Percentiles rank a stretch among this genome's conserved stretches.
These are phyloP conservation scores for Gremmenia infestans DNA, from an alignment of 2,329 filamentous ascomycete species.

Conservation along the genomic window DNA sequence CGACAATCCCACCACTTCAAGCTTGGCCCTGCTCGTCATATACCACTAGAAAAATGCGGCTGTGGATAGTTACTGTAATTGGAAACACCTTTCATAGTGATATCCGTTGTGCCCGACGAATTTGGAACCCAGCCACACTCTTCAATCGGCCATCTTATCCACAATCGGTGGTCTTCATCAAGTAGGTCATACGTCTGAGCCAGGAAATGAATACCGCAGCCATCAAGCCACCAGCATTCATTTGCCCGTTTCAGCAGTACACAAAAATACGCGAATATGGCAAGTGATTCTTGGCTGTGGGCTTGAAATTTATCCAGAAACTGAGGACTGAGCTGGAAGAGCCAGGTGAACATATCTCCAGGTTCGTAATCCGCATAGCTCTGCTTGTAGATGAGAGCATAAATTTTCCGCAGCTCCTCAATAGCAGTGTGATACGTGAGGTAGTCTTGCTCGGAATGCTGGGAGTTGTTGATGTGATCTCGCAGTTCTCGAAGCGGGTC, in stretches of 20 bases:
- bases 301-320: conserved; percentile 34
- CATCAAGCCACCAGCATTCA: conserved; percentile 35
- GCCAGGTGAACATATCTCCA: conserved; percentile 38
- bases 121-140: conserved; percentile 21
- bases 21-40: background rate
- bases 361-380: conserved; percentile 29
- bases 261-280: conserved; percentile 35
- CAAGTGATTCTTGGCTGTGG: conserved; percentile 32
- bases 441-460: conserved; percentile 8
- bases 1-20: background rate
- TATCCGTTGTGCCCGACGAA: background rate
- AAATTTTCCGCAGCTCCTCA: conserved; percentile 32
- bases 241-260: conserved; percentile 33
- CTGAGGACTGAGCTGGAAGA: conserved; percentile 34
- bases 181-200: conserved; percentile 30
- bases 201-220: conserved; percentile 34
- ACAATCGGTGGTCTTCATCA: conserved; percentile 35
- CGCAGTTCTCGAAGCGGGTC: conserved; percentile 16
- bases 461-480: conserved; percentile 6
- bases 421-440: conserved; percentile 31
- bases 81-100: background rate
- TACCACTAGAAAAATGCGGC: background rate
- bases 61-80: background rate
- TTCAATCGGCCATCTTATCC: conserved; percentile 33
- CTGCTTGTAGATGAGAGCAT: conserved; percentile 22